Evolutionary conservation across 176 grass and related monocot species (phyloP).

Genomic region (Carex parvula): DNA sequence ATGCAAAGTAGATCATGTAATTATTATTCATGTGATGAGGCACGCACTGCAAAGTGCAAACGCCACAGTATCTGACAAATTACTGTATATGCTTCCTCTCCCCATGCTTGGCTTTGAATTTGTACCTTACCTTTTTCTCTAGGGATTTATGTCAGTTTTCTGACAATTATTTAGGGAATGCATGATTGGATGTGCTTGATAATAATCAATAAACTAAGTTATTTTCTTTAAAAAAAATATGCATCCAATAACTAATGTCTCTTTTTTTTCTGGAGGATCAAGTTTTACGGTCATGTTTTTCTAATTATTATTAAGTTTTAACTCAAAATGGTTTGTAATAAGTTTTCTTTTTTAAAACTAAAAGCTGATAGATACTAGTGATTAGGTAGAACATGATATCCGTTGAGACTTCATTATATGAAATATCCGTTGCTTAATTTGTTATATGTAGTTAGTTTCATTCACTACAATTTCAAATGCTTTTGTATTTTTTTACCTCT

Average conservation of each 20-base stretch:
- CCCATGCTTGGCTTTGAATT: neutral
- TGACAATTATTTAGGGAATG: no score
- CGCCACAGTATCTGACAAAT: neutral
- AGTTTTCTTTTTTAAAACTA: neutral
- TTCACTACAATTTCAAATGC: neutral
- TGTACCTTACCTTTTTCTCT: neutral
- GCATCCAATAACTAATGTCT: neutral
- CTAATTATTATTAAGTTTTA: neutral
- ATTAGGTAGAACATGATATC: neutral
- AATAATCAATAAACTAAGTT: no score
- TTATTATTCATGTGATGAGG: neutral
- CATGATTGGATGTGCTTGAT: no score
- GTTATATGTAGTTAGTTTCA: neutral
- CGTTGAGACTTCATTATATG: neutral
- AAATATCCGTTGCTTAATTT: neutral
- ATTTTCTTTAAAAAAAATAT: neutral
- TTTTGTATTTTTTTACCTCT: neutral
- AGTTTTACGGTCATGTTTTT: neutral
- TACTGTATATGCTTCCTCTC: neutral
- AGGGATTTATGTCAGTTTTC: no score
- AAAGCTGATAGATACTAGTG: neutral
- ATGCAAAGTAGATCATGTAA: neutral
- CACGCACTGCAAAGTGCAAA: neutral
- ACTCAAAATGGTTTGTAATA: neutral
- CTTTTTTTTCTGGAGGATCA: neutral